Evolutionary conservation across 1,284 basidiomycete species (phyloP), one percentile per base, ranked within the genome.

Genomic region (Kalmanozyma brasiliensis): DNA sequence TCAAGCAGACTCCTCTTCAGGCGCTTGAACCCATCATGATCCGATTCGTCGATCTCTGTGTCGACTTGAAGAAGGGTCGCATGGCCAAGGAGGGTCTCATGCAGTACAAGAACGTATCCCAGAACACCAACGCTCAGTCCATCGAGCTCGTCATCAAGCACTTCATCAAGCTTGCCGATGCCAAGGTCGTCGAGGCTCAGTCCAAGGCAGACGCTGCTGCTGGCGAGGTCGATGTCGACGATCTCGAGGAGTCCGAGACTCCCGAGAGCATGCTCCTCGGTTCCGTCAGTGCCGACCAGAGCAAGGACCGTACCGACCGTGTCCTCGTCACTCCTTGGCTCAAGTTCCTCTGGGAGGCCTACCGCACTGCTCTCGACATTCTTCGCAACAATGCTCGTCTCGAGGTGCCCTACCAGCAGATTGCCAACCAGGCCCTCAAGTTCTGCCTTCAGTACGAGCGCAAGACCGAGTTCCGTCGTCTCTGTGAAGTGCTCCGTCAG

Each of bases 261-360:
- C 93, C 93, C 2, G 93, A 94, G 84, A 91, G 90, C 80, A 93
- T 95, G 70, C 84, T 95, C 19, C 86, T 95, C 19, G 91, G 91
- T 47, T 91, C 91, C 36, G 93, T 95, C 71, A 91, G 89, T 73
- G 91, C 92, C 57, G 89, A 96, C 84, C 91, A 93, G 84, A 94
- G 87, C 85, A 91, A 92, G 84, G 95, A 98, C 84, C 86, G 96
- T 76, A 97, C 94, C 40, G 95, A 98, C 84, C 86, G 96, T 57
- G 91, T 93, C 22, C 87, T 98, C 49, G 93, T 99, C 71, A 96
- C 93, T 0, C 95, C 96, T 2, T 97, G 94, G 89, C 89, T 98
- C 82, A 95, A 96, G 83, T 98, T 98, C 84, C 87, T 95, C 26
- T 98, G 94, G 94, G 95, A 98, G 86, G 93, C 93, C 69, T 98